Evolutionary conservation across 805 yeast genomes (phyloP).

Genomic region (Isabelozyma gotoi): DNA sequence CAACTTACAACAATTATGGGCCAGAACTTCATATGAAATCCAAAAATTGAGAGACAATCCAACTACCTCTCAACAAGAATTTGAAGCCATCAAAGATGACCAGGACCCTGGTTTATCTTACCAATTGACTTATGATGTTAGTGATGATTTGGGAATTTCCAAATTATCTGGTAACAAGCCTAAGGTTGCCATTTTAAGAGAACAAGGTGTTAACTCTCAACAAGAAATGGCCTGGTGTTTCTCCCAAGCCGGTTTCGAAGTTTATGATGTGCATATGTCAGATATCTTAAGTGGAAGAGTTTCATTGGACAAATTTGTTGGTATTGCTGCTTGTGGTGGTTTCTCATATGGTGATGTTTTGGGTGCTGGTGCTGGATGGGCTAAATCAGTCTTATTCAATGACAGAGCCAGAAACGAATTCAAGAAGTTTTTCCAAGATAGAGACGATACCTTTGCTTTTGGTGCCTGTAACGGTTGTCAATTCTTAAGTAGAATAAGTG

Average conservation of each 20-base stretch:
- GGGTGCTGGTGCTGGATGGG: slow-evolving; percentile 99
- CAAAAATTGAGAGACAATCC: slow-evolving; percentile 96
- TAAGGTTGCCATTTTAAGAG: slow-evolving; percentile 92
- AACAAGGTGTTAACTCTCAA: slow-evolving; percentile 98
- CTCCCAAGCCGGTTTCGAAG: slow-evolving; percentile 89
- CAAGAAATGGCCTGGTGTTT: slow-evolving; percentile 98
- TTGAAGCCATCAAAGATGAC: slow-evolving; percentile 69
- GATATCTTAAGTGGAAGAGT: slow-evolving; percentile 78
- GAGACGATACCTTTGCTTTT: slow-evolving; percentile 91
- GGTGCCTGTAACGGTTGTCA: slow-evolving; percentile 99
- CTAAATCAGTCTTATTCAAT: slow-evolving; percentile 88
- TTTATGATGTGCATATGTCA: slow-evolving; percentile 96
- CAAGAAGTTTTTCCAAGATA: slow-evolving; percentile 73
- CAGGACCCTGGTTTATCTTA: slow-evolving; percentile 87
- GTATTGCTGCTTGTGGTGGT: slow-evolving; percentile 98
- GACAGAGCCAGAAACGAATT: slow-evolving; percentile 76
- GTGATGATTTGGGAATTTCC: slow-evolving; percentile 46
- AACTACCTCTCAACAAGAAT: slow-evolving; percentile 84
- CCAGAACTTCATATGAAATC: slow-evolving; percentile 82
- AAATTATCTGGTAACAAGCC: slow-evolving; percentile 50
- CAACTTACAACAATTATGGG: slow-evolving; percentile 78
- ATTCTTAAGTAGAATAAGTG: slow-evolving; percentile 83
- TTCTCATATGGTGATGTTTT: slow-evolving; percentile 98
- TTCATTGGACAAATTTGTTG: slow-evolving; percentile 76
- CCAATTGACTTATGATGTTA: slow-evolving; percentile 68